phyloP scores from a whole-genome alignment of 2,329 filamentous ascomycete species.

The Aspergillus ochraceoroseus region DNA sequence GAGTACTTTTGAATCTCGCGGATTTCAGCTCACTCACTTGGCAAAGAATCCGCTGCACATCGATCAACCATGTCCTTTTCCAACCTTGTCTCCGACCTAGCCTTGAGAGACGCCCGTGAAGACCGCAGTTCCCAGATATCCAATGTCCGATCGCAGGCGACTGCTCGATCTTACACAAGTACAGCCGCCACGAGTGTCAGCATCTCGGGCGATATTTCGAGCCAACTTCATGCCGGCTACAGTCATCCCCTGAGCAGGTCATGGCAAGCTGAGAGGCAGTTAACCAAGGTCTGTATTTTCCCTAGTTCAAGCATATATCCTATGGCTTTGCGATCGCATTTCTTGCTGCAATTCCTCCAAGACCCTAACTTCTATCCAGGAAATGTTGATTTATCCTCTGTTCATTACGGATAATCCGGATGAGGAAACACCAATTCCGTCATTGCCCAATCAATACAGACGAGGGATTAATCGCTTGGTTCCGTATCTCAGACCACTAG shows the following conservation, averaged over 20 bases:
- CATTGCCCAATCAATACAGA: constrained; percentile 83
- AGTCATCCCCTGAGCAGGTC: constrained; percentile 71
- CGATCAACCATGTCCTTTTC: constrained; percentile 47
- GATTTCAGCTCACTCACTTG: no score
- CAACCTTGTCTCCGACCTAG: constrained; percentile 48
- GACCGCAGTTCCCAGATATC: constrained; percentile 45
- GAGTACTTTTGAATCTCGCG: no score
- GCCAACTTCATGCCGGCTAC: constrained; percentile 78
- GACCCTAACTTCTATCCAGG: constrained; percentile 49
- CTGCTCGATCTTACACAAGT: constrained; percentile 44
- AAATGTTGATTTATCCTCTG: constrained; percentile 96
- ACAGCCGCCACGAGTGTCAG: constrained; percentile 49
- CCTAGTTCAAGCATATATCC: no score
- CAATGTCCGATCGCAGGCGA: constrained; percentile 35
- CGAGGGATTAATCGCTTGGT: constrained; percentile 81
- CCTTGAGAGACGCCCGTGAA: constrained; percentile 43
- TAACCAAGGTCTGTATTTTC: constrained; percentile 64
- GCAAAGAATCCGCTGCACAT: background rate
- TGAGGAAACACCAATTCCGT: constrained; percentile 84
- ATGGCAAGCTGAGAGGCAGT: constrained; percentile 79
- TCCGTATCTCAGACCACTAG: constrained; percentile 76
- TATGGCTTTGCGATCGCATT: no score
- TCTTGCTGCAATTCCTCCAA: background rate
- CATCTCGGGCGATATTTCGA: constrained; percentile 64
- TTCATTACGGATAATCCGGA: constrained; percentile 94